Evolutionary conservation across 2,329 filamentous ascomycete species (phyloP), one percentile per base, ranked within the genome.

Genomic region (Nigrospora sphaerica): DNA sequence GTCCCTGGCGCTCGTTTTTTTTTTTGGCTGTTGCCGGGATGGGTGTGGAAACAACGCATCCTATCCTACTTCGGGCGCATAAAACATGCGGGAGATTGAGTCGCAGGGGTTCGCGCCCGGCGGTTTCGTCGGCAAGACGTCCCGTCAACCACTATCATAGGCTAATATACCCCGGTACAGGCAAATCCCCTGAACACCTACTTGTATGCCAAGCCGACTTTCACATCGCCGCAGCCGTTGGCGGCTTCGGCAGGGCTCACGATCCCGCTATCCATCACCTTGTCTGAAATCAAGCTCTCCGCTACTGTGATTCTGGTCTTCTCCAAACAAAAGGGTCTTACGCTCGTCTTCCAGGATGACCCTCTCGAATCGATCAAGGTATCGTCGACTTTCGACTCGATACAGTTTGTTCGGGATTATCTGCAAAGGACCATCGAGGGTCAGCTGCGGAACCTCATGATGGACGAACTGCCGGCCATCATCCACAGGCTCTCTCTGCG

Each of bases 291-390:
- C 62, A 89, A 95, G 61, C 74, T 98, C 43, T 96, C 91, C 4
- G 93, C 92, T 12, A 97, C 98, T 65, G 95, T 98, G 56, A 96
- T 98, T 48, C 69, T 98, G 42, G 93, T 98, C 51, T 98, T 98
- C 64, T 97, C 92, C 3, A 92, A 90, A 63, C 90, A 95, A 69
- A 98, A 98, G 64, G 93, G 93, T 17, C 78, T 98, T 47, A 98
- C 93, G 2, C 77, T 98, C 41, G 93, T 98, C 39, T 98, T 98
- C 65, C 85, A 93, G 58, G 97, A 98, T 77, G 93, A 98, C 63
- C 93, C 93, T 5, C 81, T 98, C 51, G 93, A 98, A 64, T 96
- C 92, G 5, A 82, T 98, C 60, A 97, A 96, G 72, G 93, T 98
- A 54, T 97, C 92, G 1, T 97, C 92, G 55, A 98, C 93, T 39